Conservation (phyloP, 2,329 filamentous ascomycete species). For the Zasmidium citrigriseum region DNA sequence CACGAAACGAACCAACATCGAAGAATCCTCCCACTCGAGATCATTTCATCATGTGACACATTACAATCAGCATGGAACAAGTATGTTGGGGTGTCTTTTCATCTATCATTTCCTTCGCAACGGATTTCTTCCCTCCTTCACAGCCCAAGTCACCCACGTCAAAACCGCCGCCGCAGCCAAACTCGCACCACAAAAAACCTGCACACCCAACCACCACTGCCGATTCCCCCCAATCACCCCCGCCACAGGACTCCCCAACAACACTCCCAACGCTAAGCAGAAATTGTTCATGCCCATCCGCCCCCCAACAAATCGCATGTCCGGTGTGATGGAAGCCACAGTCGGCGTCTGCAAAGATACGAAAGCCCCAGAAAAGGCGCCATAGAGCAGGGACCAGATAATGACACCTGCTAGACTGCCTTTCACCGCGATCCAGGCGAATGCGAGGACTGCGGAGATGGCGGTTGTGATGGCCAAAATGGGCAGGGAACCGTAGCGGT, state of each 20-base stretch:
- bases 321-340: constrained; percentile 12
- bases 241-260: constrained; percentile 28
- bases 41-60: neutral
- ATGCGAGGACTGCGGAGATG: constrained; percentile 17
- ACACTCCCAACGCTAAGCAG: constrained; percentile 23
- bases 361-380: constrained; percentile 47
- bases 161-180: constrained; percentile 15
- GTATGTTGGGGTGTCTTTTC: neutral
- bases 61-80: neutral
- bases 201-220: constrained; percentile 22
- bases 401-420: constrained; percentile 36
- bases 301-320: constrained; percentile 24
- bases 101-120: neutral
- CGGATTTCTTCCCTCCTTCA: neutral
- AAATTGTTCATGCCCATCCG: constrained; percentile 30
- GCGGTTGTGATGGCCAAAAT: constrained; percentile 41
- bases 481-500: constrained; percentile 47
- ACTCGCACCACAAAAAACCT: constrained; percentile 25
- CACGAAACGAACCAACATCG: neutral
- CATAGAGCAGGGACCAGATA: constrained; percentile 44
- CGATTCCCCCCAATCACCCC: constrained; percentile 18
- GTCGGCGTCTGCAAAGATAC: constrained; percentile 45
- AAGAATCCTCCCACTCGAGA: neutral
- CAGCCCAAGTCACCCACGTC: constrained; percentile 6
- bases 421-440: constrained; percentile 39